Conservation (phyloP, 257 asterid genomes). For the Linaria vulgaris region DNA sequence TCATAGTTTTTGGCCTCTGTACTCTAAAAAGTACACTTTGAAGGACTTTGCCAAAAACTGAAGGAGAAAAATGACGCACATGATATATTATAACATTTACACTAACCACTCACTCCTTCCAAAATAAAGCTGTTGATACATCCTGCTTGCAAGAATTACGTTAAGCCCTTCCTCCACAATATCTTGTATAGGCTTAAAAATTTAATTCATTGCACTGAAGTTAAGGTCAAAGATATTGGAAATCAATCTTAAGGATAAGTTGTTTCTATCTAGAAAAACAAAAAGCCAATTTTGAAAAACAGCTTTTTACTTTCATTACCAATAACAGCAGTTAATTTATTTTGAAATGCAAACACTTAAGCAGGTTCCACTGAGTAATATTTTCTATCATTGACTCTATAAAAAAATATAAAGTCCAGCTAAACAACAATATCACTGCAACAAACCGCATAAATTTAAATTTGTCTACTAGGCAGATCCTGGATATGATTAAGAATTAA, state of each 20-base stretch:
- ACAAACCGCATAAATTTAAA: neutral
- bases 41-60: neutral
- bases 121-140: neutral
- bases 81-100: neutral
- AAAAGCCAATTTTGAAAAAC: neutral
- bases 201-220: neutral
- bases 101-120: neutral
- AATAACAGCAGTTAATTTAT: neutral
- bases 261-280: neutral
- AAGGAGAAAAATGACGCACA: neutral
- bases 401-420: neutral
- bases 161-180: neutral
- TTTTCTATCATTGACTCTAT: too few relatives aligned
- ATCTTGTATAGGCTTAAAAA: neutral
- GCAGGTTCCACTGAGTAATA: neutral
- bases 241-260: neutral
- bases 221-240: neutral
- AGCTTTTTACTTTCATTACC: neutral
- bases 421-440: constrained; percentile 5
- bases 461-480: neutral
- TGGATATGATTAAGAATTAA: constrained; percentile 3
- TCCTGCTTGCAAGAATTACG: neutral
- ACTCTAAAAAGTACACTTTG: neutral
- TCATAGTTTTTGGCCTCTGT: neutral
- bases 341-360: neutral